These are phyloP conservation scores for Sporisorium sorghi DNA, from an alignment of 1,284 basidiomycete genomes.

Conservation along the genomic window DNA sequence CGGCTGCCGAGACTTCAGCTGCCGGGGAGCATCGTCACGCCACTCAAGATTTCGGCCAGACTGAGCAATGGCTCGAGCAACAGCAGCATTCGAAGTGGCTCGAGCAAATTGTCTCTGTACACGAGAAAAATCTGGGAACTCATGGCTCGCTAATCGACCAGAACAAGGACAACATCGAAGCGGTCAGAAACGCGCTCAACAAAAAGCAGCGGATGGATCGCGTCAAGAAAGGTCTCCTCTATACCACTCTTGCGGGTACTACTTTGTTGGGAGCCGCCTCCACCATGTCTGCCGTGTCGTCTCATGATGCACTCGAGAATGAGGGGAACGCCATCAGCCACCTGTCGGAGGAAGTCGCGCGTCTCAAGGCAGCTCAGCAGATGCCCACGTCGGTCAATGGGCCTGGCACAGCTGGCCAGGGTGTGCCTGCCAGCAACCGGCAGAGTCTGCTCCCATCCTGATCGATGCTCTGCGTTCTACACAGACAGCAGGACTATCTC, in stretches of 20 bases:
- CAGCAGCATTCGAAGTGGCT: too few species aligned
- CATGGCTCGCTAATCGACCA: too few species aligned
- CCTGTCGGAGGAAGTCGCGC: constrained; percentile 7
- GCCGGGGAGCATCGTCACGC: neutral
- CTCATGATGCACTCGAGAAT: neutral
- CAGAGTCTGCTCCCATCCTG: neutral
- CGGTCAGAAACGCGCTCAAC: too few species aligned
- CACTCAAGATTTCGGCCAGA: neutral
- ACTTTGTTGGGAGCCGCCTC: too few species aligned
- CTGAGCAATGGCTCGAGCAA: too few species aligned
- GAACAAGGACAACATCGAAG: too few species aligned
- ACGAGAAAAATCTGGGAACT: too few species aligned
- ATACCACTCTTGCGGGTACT: too few species aligned
- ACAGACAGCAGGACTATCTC: constrained; percentile 1
- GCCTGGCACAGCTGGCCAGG: neutral
- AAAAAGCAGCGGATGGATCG: too few species aligned
- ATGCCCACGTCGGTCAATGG: neutral
- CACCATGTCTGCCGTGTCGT: too few species aligned
- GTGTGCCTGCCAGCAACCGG: neutral
- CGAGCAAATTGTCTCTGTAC: too few species aligned
- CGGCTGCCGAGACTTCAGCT: neutral
- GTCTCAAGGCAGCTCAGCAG: constrained; percentile 8
- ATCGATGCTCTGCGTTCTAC: neutral
- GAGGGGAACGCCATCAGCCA: neutral
- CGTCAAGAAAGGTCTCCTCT: too few species aligned